These are phyloP conservation scores for Thelonectria rubi DNA, from an alignment of 2,329 filamentous ascomycete species.

Conservation along the genomic window DNA sequence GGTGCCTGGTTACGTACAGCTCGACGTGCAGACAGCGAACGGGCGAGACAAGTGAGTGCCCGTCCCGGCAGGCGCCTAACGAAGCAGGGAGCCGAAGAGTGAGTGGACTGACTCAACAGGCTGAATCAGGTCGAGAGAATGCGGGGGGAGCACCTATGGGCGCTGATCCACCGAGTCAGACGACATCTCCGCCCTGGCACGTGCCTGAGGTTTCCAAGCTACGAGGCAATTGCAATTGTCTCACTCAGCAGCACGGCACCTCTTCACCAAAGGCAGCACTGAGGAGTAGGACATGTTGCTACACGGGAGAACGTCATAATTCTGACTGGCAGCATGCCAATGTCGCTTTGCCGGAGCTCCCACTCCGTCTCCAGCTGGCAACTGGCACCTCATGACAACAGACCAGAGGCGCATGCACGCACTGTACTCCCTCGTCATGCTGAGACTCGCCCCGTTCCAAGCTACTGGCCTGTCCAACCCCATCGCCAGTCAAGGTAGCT, in stretches of 20 bases:
- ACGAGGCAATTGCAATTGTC: conserved; percentile 18
- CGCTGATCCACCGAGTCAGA: conserved; percentile 46
- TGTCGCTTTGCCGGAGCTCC: background rate
- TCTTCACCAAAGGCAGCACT: conserved; percentile 10
- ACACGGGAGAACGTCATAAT: conserved; percentile 8
- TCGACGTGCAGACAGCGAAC: conserved; percentile 7
- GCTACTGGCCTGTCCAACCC: conserved; percentile 12
- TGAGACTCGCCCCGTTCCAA: conserved; percentile 17
- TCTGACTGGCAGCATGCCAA: background rate
- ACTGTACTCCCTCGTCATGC: conserved; percentile 1
- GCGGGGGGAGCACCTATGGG: conserved; percentile 35
- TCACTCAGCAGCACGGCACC: conserved; percentile 4
- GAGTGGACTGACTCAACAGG: background rate
- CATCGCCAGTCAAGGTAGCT: conserved; percentile 2
- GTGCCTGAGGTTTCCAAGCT: conserved; percentile 35
- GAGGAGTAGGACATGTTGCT: background rate
- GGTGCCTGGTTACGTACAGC: conserved; percentile 24
- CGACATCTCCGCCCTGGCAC: conserved; percentile 45
- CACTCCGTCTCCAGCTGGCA: conserved; percentile 1
- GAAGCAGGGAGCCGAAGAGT: background rate
- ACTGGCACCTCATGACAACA: background rate
- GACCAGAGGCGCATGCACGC: background rate
- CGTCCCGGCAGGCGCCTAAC: conserved; percentile 1
- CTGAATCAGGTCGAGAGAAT: conserved; percentile 30
- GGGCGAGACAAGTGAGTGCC: conserved; percentile 1